Evolutionary conservation across 257 asterid genomes (phyloP), one percentile per base, ranked within the genome.

Genomic region (Solanum neorickii): DNA sequence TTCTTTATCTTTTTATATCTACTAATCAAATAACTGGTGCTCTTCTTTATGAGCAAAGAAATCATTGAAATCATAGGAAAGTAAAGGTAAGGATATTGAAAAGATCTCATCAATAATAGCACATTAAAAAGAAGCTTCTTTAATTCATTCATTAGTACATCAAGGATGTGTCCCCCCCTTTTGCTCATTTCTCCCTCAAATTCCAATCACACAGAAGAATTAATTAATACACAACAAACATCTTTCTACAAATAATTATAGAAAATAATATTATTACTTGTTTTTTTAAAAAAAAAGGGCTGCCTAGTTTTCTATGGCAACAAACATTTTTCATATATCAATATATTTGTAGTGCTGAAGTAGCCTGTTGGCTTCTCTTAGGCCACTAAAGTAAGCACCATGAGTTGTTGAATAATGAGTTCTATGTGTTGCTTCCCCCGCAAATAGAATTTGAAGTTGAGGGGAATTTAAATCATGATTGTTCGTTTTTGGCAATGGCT

Each of bases 401-500:
- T 96, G 99, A 59, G 98, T 96, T 5, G 99, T 96, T 20, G 99
- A 96, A 89, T 96, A 96, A 88, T 94, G 98, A 56, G 97, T 96
- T 91, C 89, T 93, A 75, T 96, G 99, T 9, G 99, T 95, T 10
- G 99, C 99, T 91, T 96, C 99, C 77, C 99, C 99, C 14, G 98
- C 98, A 83, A 96, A 95, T 47, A 96, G 90, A 13, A 96, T 89
- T 87, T 96, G 99, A 39, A 96, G 91, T n/a, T 92, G 91, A 29
- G 91, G 76, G 20, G 69, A 76, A 78, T 44, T 78, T 25, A 47
- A 44, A 44, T 65, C 46, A 78, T 78, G 23, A 27, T 78, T 78
- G 65, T 62, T 86, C 41, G 25, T 44, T 78, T 44, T 68, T 23
- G 98, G 98, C 91, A 96, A 90, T 49, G 99, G 99, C 90, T 94